phyloP scores from a whole-genome alignment of 108 stramenopile genomes.

The Aurantiochytrium sp. region DNA sequence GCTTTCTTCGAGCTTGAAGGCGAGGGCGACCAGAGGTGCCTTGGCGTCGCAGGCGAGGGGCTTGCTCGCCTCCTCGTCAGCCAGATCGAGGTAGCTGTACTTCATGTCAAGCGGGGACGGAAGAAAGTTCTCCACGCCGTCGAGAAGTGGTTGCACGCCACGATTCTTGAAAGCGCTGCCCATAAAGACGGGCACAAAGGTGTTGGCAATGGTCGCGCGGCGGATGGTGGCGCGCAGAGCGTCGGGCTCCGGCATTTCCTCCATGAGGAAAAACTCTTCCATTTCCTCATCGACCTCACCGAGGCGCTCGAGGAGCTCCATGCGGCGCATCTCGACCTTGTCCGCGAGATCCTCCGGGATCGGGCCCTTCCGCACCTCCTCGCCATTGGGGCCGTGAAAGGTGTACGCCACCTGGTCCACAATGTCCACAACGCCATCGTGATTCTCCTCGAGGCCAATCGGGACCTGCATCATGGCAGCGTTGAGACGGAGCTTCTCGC shows the following conservation, averaged over 20 bases:
- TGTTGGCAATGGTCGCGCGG: slow-evolving; percentile 69
- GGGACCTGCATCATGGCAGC: slow-evolving; percentile 93
- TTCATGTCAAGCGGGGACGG: slow-evolving; percentile 82
- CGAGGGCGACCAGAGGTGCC: slow-evolving; percentile 81
- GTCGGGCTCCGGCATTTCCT: slow-evolving; percentile 74
- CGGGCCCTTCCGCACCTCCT: slow-evolving; percentile 63
- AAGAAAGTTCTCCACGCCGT: slow-evolving; percentile 91
- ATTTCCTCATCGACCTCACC: slow-evolving; percentile 95
- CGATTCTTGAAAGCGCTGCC: slow-evolving; percentile 99
- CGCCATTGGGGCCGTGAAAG: slow-evolving; percentile 85
- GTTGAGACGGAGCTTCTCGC: slow-evolving; percentile 77
- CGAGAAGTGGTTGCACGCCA: slow-evolving; percentile 91
- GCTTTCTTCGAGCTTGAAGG: slow-evolving; percentile 98
- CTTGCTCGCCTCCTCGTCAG: slow-evolving; percentile 68
- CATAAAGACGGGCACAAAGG: slow-evolving; percentile 98
- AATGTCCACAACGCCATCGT: slow-evolving; percentile 88
- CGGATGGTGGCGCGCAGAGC: slow-evolving; percentile 79
- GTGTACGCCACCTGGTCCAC: slow-evolving; percentile 56
- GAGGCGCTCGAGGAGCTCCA: slow-evolving; percentile 78
- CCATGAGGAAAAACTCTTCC: slow-evolving; percentile 89
- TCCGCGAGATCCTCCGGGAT: slow-evolving; percentile 73
- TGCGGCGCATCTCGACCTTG: slow-evolving; percentile 61
- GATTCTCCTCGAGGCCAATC: slow-evolving; percentile 81
- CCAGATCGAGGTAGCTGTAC: slow-evolving; percentile 79
- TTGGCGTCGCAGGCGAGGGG: slow-evolving; percentile 54